Percentiles rank a stretch among this genome's conserved stretches.
Evolutionary conservation across 257 asterid species (phyloP).

Genomic region (Apocynum venetum): DNA sequence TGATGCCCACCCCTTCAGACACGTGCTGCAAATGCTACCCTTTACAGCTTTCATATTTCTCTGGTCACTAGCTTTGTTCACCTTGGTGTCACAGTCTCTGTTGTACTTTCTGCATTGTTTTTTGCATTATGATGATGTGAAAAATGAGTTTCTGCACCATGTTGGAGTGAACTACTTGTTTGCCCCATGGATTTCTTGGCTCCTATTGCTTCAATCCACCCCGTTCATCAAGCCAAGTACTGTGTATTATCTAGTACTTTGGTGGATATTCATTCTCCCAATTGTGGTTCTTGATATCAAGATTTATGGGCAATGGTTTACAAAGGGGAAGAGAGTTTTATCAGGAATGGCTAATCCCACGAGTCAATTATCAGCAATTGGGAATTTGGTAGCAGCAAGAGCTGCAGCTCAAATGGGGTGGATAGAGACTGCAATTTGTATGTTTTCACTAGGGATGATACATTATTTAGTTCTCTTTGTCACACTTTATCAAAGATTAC

Average conservation of each 20-base stretch:
- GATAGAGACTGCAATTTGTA: conserved; percentile 42
- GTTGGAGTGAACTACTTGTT: conserved; percentile 40
- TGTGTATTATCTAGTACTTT: conserved; percentile 16
- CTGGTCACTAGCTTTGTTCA: conserved; percentile 39
- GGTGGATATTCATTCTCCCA: conserved; percentile 24
- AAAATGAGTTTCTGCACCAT: conserved; percentile 34
- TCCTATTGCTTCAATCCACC: conserved; percentile 29
- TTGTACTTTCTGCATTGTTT: conserved; percentile 32
- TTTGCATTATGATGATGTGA: conserved; percentile 29
- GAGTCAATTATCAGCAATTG: conserved; percentile 47
- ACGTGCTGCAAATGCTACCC: conserved; percentile 25
- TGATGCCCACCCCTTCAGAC: conserved; percentile 10
- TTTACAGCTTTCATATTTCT: conserved; percentile 33
- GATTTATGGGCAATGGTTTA: conserved; percentile 55
- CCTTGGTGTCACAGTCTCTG: conserved; percentile 23
- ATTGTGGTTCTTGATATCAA: conserved; percentile 38
- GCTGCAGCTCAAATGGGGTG: conserved; percentile 37
- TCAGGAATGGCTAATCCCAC: conserved; percentile 51
- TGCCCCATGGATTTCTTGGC: conserved; percentile 48
- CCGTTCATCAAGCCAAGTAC: conserved; percentile 12
- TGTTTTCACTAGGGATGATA: conserved; percentile 38
- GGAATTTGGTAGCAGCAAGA: conserved; percentile 46
- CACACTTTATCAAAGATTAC: conserved; percentile 45
- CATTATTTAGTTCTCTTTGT: conserved; percentile 45
- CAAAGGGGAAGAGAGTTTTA: conserved; percentile 40